Percentiles rank a stretch among this genome's conserved stretches.
phyloP scores from a whole-genome alignment of 306 rosid genomes.

The Psophocarpus tetragonolobus region DNA sequence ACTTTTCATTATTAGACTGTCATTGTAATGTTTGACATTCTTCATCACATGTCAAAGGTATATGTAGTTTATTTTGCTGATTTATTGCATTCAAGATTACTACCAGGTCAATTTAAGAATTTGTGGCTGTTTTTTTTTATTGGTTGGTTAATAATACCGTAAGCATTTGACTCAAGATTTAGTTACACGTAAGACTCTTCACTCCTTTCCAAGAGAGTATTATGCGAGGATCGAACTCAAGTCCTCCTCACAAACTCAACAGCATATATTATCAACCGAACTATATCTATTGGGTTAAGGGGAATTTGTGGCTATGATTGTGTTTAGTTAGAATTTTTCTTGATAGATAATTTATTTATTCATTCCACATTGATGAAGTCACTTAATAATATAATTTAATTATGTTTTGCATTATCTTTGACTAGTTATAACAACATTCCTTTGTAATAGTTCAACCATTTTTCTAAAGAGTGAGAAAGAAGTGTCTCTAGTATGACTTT shows the following conservation, averaged over 20 bases:
- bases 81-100: conserved; percentile 13
- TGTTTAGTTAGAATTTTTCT: background rate
- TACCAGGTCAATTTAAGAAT: background rate
- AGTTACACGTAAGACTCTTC: no score
- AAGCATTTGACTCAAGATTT: no score
- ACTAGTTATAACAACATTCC: background rate
- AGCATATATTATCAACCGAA: no score
- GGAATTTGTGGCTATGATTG: background rate
- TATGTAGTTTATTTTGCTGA: conserved; percentile 33
- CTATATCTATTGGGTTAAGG: no score
- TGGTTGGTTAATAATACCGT: no score
- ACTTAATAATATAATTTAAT: background rate
- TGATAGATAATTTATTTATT: background rate
- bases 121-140: background rate
- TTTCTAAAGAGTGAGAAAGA: background rate
- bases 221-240: no score
- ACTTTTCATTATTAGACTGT: conserved; percentile 16
- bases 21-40: conserved; percentile 35
- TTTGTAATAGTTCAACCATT: background rate
- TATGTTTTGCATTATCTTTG: background rate
- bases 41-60: conserved; percentile 34
- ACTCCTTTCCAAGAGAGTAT: no score
- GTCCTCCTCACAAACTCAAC: no score
- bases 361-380: background rate
- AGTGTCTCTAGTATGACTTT: background rate